Base-by-base conservation (phyloP, 75 land plant species). In the Sequoia sempervirens region DNA sequence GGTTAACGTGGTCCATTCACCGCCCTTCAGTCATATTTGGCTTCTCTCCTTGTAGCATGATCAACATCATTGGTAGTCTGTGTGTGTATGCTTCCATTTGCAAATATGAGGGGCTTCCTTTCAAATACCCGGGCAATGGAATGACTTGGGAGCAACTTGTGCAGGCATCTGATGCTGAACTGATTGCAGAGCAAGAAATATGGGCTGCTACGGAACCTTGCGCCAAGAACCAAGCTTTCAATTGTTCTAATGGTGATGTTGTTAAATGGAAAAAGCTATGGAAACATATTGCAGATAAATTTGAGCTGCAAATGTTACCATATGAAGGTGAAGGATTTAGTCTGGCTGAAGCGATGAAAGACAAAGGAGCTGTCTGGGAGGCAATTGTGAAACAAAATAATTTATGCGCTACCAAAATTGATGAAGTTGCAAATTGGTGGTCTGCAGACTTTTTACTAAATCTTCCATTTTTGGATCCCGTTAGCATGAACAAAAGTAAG, bases 111-210 rank as follows among this genome's bases (percentile, higher is more conserved):
- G 90, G 89, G 26, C 26, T 81, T n/a, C 86, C 89, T 12, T 80
- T 92, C 53, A 68, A 38, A 23, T 96, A 82, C 79, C 95, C 94
- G 1, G 96, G 98, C 6, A 86, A 64, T 13, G 72, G 58, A 76
- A 70, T 68, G 34, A 80, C 90, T 1, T 94, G 96, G 93, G 92
- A 94, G 17, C 84, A 89, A 50, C 89, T 85, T 80, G 79, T 75
- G 40, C 92, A 87, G 46, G 93, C 88, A 1, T 91, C 97, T 13
- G 97, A 95, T 76, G 97, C 94, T 0, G 93, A 93, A 58, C 86
- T 95, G 15, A 84, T 95, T 45, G 97, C 97, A 13, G 96, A 94
- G 85, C 96, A 96, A 18, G 92, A 96, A 80, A 93, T 96, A 14
- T 96, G 98, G 96, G 93, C 95, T 28, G 86, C 92, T 13, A 89